A percentile compares a stretch with the other conserved stretches of the same genome.
Conservation (phyloP, 2,329 filamentous ascomycete species). For the Sarocladium oryzae region DNA sequence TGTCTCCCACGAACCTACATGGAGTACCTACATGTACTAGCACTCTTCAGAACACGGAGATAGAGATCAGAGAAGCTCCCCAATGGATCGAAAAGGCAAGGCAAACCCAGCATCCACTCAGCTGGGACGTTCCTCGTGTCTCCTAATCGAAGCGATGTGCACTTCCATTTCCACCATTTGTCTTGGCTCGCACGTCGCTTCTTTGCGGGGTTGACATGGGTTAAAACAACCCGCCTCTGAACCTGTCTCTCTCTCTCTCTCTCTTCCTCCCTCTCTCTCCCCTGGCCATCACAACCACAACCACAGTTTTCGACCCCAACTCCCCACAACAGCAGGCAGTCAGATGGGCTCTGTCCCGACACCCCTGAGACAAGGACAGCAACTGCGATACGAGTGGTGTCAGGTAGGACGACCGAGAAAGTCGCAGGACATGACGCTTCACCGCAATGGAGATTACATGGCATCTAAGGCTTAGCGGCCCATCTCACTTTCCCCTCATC, state of each 20-base stretch:
- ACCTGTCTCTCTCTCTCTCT: too few species aligned
- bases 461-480: neutral
- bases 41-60: neutral
- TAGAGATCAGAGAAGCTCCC: neutral
- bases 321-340: too few species aligned
- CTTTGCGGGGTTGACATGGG: neutral
- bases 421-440: neutral
- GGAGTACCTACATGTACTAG: too few species aligned
- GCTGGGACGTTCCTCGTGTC: neutral
- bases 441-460: neutral
- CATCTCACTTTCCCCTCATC: neutral
- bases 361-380: too few species aligned
- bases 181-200: neutral
- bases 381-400: too few species aligned
- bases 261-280: too few species aligned
- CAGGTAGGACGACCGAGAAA: too few species aligned
- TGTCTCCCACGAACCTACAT: too few species aligned
- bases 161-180: neutral
- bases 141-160: neutral
- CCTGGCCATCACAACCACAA: too few species aligned
- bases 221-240: too few species aligned
- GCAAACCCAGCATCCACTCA: neutral
- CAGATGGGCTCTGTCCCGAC: too few species aligned
- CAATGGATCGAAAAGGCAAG: neutral
- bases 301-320: too few species aligned